A percentile compares a stretch with the other conserved stretches of the same genome.
phyloP scores from a whole-genome alignment of 257 asterid species.

The Capsicum rhomboideum region DNA sequence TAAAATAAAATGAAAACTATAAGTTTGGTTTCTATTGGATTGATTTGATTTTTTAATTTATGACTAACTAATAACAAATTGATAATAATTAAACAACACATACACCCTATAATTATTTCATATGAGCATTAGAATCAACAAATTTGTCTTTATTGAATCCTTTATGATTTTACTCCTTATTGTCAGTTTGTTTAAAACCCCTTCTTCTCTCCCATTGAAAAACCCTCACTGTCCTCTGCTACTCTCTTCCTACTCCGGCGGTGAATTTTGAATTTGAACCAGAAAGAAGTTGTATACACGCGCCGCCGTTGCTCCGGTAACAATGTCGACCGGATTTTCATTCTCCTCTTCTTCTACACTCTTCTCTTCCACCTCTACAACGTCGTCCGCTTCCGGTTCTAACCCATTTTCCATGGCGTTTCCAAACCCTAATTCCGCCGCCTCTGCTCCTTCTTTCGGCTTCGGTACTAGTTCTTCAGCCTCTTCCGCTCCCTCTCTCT shows the following conservation, averaged over 20 bases:
- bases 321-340: constrained; percentile 42
- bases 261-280: background rate
- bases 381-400: constrained; percentile 3
- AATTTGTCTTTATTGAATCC: too few species aligned
- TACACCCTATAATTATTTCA: too few species aligned
- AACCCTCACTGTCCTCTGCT: background rate
- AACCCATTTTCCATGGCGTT: constrained; percentile 9
- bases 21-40: too few species aligned
- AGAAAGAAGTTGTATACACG: background rate
- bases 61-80: too few species aligned
- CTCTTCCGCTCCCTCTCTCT: constrained; percentile 18
- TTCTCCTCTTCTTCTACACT: constrained; percentile 21
- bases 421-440: constrained; percentile 14
- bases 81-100: too few species aligned
- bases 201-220: too few species aligned
- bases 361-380: background rate
- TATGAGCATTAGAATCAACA: too few species aligned
- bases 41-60: too few species aligned
- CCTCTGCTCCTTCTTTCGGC: constrained; percentile 34
- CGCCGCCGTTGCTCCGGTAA: background rate
- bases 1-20: too few species aligned
- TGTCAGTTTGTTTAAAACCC: too few species aligned
- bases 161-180: too few species aligned
- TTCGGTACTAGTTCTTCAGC: constrained; percentile 18
- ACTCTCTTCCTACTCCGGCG: background rate